A percentile compares a stretch with the other conserved stretches of the same genome.
These are phyloP conservation scores for Leccinum obscurum DNA, from an alignment of 768 basidiomycete genomes.

Conservation along the genomic window DNA sequence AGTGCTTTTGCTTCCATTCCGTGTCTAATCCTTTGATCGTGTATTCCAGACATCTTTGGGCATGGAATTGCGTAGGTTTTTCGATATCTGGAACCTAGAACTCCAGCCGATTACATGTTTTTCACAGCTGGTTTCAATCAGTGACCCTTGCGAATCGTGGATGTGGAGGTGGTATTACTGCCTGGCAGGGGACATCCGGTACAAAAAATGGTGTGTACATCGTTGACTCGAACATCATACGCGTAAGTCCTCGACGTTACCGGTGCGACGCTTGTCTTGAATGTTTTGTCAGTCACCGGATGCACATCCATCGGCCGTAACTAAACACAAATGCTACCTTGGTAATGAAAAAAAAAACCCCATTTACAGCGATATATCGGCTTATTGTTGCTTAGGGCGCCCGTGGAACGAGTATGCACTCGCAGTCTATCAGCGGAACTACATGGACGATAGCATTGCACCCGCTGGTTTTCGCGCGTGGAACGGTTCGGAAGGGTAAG, in stretches of 20 bases:
- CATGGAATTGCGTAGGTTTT: too few relatives aligned
- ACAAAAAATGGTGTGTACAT: conserved; percentile 39
- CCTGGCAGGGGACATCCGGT: conserved; percentile 55
- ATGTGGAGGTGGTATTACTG: conserved; percentile 61
- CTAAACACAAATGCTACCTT: conserved; percentile 48
- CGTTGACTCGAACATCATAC: not conserved
- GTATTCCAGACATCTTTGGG: too few relatives aligned
- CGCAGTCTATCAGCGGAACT: not conserved
- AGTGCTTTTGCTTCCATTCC: too few relatives aligned
- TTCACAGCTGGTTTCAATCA: conserved; percentile 57
- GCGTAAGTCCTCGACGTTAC: not conserved
- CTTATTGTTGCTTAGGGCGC: conserved; percentile 28
- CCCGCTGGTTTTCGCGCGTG: conserved; percentile 55
- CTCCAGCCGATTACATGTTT: not conserved
- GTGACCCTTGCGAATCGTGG: conserved; percentile 57
- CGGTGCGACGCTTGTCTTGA: conserved; percentile 23
- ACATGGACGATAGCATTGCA: conserved; percentile 41
- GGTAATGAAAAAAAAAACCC: conserved; percentile 35
- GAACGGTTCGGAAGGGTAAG: conserved; percentile 14
- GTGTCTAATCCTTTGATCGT: too few relatives aligned
- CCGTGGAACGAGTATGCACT: conserved; percentile 49
- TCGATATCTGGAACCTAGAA: too few relatives aligned
- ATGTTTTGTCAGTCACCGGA: conserved; percentile 48
- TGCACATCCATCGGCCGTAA: conserved; percentile 50
- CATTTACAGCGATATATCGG: not conserved